These are phyloP conservation scores for Niveomyces coronatus DNA, from an alignment of 2,329 filamentous ascomycete genomes.

Conservation along the genomic window DNA sequence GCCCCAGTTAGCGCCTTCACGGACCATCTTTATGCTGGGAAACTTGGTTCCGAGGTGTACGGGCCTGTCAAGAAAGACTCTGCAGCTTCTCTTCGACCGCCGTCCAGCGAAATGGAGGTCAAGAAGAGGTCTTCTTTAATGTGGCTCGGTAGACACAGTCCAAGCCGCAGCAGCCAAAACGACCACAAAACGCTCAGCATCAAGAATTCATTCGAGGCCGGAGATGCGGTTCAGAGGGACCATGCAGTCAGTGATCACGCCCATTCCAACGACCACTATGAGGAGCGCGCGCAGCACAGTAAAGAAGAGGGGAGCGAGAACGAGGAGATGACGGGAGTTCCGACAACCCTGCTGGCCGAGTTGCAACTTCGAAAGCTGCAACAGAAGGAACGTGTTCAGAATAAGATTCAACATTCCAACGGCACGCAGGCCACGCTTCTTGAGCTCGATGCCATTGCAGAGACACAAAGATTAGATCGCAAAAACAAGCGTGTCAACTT, in stretches of 20 bases:
- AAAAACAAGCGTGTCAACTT: constrained; percentile 69
- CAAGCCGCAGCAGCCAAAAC: constrained; percentile 20
- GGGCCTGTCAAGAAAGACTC: constrained; percentile 44
- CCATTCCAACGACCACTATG: constrained; percentile 11
- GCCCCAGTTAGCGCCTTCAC: constrained; percentile 89
- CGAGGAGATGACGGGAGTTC: constrained; percentile 51
- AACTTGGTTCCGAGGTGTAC: constrained; percentile 66
- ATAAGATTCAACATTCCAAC: constrained; percentile 45
- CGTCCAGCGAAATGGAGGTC: constrained; percentile 16
- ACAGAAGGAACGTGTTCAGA: constrained; percentile 61
- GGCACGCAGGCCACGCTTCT: constrained; percentile 88
- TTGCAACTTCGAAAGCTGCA: constrained; percentile 85
- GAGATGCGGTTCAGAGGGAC: constrained; percentile 9
- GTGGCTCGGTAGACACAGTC: constrained; percentile 33
- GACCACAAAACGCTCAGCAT: constrained; percentile 15
- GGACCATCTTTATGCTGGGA: constrained; percentile 74
- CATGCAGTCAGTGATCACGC: constrained; percentile 11
- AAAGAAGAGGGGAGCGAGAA: constrained; percentile 34
- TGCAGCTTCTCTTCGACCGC: constrained; percentile 16
- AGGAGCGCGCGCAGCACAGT: constrained; percentile 18
- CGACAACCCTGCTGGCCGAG: constrained; percentile 86
- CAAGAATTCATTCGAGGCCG: constrained; percentile 1
- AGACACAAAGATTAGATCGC: constrained; percentile 68
- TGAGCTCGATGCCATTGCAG: constrained; percentile 80
- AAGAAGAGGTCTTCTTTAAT: constrained; percentile 42